Base-by-base conservation (phyloP, 345 rosid genomes). In the Psidium friedrichsthalianum region DNA sequence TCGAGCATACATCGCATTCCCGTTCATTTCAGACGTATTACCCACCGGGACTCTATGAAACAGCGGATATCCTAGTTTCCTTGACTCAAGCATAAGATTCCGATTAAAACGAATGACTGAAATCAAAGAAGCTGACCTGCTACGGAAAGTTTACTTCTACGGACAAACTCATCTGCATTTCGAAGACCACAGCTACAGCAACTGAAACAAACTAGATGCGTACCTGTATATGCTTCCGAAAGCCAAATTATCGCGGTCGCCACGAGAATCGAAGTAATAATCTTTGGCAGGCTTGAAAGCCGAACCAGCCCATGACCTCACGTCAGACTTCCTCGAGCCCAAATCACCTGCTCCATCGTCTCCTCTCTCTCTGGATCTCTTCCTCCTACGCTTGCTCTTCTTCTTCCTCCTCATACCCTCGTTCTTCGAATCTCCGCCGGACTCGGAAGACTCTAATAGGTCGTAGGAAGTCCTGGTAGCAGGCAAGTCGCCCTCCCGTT, bases 191-290 rank as follows among this genome's bases (percentile, higher is more conserved):
- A 21, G 24, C 36, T 69, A 20, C 32, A 24, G 84, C 61, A 56
- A 82, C 47, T 3, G 47, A 82, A 27, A 54, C 42, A 54, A 82
- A 16, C 18, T 47, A n/a, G 32, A n/a, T 52, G 24, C 25, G 52
- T 82, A 95, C 99, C 95, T 94, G 91, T 96, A 97, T 82, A 94
- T 91, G 87, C 92, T 90, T 61, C 98, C 99, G 89, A 92, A 97
- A 86, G 93, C 95, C 85, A 96, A 90, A 90, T 95, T 96, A 90
- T 97, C 95, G 7, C 90, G 92, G 88, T 97, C 99, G 64, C 98
- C 98, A 84, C 91, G 96, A 86, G 95, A 91, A 89, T 96, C 99
- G 74, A 97, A 89, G 93, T 90, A 94, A 88, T 96, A 97, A 88
- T 95, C 99, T 88, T 95, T 96, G 13, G 91, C 82, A 56, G 93